Evolutionary conservation across 2,329 filamentous ascomycete genomes (phyloP), one percentile per base, ranked within the genome.

Genomic region (Penicillium sp.): DNA sequence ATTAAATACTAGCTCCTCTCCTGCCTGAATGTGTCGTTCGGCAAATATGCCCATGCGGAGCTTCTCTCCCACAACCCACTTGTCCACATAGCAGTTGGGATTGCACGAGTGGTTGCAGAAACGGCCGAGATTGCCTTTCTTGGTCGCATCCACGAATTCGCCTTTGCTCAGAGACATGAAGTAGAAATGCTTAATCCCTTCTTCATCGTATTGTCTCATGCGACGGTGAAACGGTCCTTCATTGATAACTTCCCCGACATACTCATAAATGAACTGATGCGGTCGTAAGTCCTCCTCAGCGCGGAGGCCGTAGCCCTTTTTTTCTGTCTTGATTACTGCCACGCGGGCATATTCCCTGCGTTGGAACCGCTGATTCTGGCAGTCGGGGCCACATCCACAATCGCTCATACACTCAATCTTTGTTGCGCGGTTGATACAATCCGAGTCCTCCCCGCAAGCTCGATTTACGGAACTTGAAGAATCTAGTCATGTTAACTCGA

Each of bases 71-170:
- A 99, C 93, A 62, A 98, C 93, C 95, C 95, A 99, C 81, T 99
- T 99, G 84, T 99, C 95, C 66, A 99, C 94, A 78, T 96, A 98
- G 80, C 93, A 98, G 75, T 99, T 99, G 19, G 95, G 95, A 76
- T 95, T 97, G 85, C 95, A 99, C 8, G 95, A 98, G 77, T 99
- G 95, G 73, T 99, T 99, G 86, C 95, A 99, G 75, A 99, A 99
- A 31, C 95, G 90, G 56, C 93, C 95, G 6, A 99, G 86, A 69
- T 98, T 98, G 55, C 95, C 95, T 76, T 92, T 96, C 75, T 95
- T 96, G 9, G 95, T 99, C 23, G 95, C 95, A 79, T 99, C 95
- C 62, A 99, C 93, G 74, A 98, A 99, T 77, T 98, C 95, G 72
- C 89, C 91, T 77, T 96, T 96, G 74, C 88, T 96, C 65, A 99